Evolutionary conservation across 1,284 basidiomycete species (phyloP), one percentile per base, ranked within the genome.

Genomic region (Pisolithus thermaeus): DNA sequence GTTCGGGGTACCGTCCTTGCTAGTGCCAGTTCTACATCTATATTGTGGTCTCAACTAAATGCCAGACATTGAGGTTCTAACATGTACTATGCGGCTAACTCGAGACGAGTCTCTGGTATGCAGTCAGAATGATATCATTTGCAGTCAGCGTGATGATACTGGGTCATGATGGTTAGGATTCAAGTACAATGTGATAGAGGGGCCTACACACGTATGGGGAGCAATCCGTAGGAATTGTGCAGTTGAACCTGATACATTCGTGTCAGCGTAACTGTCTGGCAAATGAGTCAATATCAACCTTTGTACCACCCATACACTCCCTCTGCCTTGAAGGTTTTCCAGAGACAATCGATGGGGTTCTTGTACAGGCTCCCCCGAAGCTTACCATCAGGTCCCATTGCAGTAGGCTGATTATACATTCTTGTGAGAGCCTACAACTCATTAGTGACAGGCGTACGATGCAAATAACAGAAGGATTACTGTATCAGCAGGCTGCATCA

Each of bases 331-430:
- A 92, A 80, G 0, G 95, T 99, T 74, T 97, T 96, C 89, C 90
- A 97, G 47, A 99, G 75, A 70, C 95, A 97, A 64, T 97, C 94
- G 60, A 97, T 84, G 2, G 95, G 95, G 66, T 90, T 95, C 67
- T 80, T 87, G 73, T 97, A 97, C 11, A 97, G 73, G 3, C 83
- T 73, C 5, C 94, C 93, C 52, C 84, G 77, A 39, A 83, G 71
- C 61, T 77, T 83, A 35, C 94, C 94, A 53, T 90, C 79, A 2
- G 88, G 83, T 49, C 85, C 77, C 39, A 71, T 75, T 56, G 77
- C 73, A 2, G 90, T 93, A 23, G 90, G 90, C 76, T 96, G 95
- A 66, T 98, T 98, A 71, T 98, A 99, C 82, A 98, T 88, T 53
- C 96, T 79, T 7, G 96, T 98, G 49, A 98, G 72, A 43, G 91